Evolutionary conservation across 352 stramenopile species (phyloP), one percentile per base, ranked within the genome.

Genomic region (Phytophthora capsici): DNA sequence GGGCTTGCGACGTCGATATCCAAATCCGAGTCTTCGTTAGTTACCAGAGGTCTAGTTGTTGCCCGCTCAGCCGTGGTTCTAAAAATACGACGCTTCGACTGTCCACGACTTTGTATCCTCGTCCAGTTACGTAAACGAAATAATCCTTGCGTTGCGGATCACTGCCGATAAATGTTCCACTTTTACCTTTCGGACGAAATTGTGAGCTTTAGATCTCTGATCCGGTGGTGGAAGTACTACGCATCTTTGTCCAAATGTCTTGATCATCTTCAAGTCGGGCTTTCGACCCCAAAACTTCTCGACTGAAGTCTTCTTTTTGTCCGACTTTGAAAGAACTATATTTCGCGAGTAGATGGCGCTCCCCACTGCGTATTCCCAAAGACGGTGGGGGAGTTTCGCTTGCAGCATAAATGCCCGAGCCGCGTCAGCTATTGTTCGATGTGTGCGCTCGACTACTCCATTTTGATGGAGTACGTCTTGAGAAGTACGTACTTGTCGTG

Each of bases 81-180:
- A 65, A 22, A 19, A 65, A 65, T 3, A 67, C 30, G 12, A 67
- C 41, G 28, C 58, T 60, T 25, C 58, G n/a, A 26, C 57, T 66
- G 30, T 55, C 30, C 0, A 66, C 25, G 5, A 66, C 49, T 34
- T 20, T 4, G 13, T 60, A 43, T 4, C 23, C 9, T 3, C 34
- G 49, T 3, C 43, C 43, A 14, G 50, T 53, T 0, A 68, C 37
- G 14, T 68, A 62, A 2, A 62, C 59, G 30, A 68, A 62, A 30
- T 50, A 57, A 1, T 37, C 59, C 23, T 68, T 68, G 2, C 59
- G 23, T 17, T 52, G 43, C 4, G 50, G 51, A 19, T 68, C 50
- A 34, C 47, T 57, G 20, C 51, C 59, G 10, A 68, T 32, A 20
- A 63, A 62, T 5, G 54, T 25, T 1, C 45, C 45, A 7, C 40